Base-by-base conservation (phyloP, 768 basidiomycete genomes). In the Tylopilus sp. region DNA sequence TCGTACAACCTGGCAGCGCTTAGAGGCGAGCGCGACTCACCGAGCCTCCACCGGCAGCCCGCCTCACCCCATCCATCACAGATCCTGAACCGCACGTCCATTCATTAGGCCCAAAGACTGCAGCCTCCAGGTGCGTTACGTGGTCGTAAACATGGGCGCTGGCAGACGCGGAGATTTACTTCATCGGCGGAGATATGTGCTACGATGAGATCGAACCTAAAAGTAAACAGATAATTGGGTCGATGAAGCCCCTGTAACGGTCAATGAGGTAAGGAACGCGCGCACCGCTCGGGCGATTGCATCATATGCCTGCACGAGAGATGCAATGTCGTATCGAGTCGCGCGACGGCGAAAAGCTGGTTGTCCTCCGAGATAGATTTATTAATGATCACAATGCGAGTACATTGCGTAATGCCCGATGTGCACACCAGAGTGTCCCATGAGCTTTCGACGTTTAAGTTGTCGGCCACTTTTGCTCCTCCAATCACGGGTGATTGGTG, bases 181-280 rank as follows among this genome's bases (percentile, higher is more conserved):
- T 17, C 36, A 24, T 38, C 36, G 52, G 52, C 60, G 62, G 62
- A 66, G 61, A 63, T 60, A 53, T 43, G n/a, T n/a, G 55, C 22
- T 24, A 12, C 16, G 26, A 45, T 50, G 31, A 12, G 45, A 43
- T 50, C 36, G 25, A 50, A 36, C 17, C 54, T 29, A 41, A 28
- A 16, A 48, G 36, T 28, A 26, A 10, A 25, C 6, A 12, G n/a
- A 16, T 14, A 22, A 29, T 25, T 9, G 45, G 28, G 22, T 25
- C 38, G 17, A 46, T 44, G 46, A 44, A 46, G 24, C 24, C 48
- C 29, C 22, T 45, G 29, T 45, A 34, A 30, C 14, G 28, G 37
- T 45, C 30, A 60, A 30, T 16, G 34, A 44, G 19, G 48, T 19
- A 43, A 41, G 33, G 48, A 41, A 40, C n/a, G 36, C 41, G 40